Conservation (phyloP, 768 basidiomycete genomes). For the Agrocybe praecox region DNA sequence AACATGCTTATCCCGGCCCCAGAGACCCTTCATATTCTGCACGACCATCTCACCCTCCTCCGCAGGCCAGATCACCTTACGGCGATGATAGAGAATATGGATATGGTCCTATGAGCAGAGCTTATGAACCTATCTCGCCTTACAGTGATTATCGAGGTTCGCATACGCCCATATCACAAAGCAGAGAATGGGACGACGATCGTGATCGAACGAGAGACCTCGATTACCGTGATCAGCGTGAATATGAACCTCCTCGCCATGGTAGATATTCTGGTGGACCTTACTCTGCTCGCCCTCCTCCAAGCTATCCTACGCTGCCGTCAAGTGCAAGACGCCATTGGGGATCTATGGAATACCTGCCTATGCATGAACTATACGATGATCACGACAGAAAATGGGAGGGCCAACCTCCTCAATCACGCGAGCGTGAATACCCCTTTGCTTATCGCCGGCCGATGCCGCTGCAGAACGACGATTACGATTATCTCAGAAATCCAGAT, state of each 20-base stretch:
- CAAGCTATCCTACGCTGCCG: not conserved
- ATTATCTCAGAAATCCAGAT: not conserved
- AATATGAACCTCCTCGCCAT: not conserved
- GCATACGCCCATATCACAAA: slow-evolving; percentile 9
- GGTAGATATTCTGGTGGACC: not conserved
- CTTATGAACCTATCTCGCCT: slow-evolving; percentile 3
- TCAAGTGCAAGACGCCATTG: slow-evolving; percentile 12
- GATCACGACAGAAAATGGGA: slow-evolving; percentile 13
- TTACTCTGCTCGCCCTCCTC: not conserved
- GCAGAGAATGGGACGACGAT: slow-evolving; percentile 7
- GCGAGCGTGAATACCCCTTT: too few relatives aligned
- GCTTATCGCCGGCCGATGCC: not conserved
- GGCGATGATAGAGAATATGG: not conserved
- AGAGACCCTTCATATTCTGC: not conserved
- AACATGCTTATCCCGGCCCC: not conserved
- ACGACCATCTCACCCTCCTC: not conserved
- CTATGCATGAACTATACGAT: slow-evolving; percentile 17
- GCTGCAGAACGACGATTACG: not conserved
- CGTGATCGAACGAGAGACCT: not conserved
- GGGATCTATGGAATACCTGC: slow-evolving; percentile 17
- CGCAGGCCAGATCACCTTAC: not conserved
- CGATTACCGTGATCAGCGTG: slow-evolving; percentile 3
- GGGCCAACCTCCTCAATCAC: not conserved
- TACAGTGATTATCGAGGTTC: not conserved
- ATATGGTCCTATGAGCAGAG: slow-evolving; percentile 1